Evolutionary conservation across 495 filamentous ascomycete species (phyloP), one percentile per base, ranked within the genome.

Genomic region (Aspergillus heteromorphus): DNA sequence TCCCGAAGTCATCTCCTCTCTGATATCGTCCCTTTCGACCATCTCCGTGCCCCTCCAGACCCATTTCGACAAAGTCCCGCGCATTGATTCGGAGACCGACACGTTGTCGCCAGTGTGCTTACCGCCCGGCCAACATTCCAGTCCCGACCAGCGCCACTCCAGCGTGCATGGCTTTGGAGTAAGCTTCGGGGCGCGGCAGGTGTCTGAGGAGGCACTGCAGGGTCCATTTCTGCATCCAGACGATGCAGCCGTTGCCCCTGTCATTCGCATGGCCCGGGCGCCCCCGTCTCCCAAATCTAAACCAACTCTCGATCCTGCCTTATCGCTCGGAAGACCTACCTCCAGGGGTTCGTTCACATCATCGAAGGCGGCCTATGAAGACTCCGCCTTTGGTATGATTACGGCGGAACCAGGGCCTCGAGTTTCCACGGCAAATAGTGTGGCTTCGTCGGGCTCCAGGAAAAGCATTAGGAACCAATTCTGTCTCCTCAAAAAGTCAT

Each of bases 1-100:
- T 13, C 90, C 93, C 21, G 91, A 95, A 69, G 88, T 98, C 45
- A 97, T 98, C 56, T 92, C 88, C 48, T 91, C 88, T 36, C 78
- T 98, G 48, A 95, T 98, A 68, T 92, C 91, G 48, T 93, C 91
- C 4, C 81, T 98, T 16, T 91, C 89, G 17, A 83, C 86, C 65
- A 95, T 97, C 57, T 91, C 90, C 0, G 77, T 82, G 45, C 87
- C 89, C 19, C 78, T 86, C 55, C 84, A 81, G 62, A 78, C 80
- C 38, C 85, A 88, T 68, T 91, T 92, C 64, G 88, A 92, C 48
- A 79, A 72, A 63, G 59, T 83, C 14, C 79, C 80, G 51, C 68
- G 65, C 42, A 76, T 77, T 54, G 73, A 72, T 53, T 70, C 76
- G 2, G 73, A 76, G 25, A 77, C 68, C 48, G 64, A 75, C 41